phyloP scores from a whole-genome alignment of 306 rosid genomes.

The Rosa multiflora region DNA sequence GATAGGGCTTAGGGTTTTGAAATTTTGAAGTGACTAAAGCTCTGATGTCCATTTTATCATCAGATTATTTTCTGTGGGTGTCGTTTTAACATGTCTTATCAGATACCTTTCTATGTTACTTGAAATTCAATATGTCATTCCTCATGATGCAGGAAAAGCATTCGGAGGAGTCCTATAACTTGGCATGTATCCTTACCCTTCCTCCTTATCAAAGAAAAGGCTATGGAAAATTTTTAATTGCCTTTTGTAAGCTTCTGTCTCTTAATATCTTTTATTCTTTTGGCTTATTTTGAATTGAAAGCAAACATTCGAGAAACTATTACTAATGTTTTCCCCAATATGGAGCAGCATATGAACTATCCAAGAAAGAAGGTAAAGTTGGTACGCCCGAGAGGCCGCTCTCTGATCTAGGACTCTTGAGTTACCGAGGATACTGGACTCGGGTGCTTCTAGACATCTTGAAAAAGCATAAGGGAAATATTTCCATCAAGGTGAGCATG shows the following conservation, averaged over 20 bases:
- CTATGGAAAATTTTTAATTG: conserved; percentile 96
- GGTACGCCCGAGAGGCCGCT: conserved; percentile 99
- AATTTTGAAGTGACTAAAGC: not conserved
- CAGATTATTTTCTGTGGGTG: not conserved
- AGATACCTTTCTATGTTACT: not conserved
- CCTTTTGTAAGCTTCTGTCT: conserved; percentile 72
- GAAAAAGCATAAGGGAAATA: conserved; percentile 95
- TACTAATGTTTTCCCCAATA: conserved; percentile 27
- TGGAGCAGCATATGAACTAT: conserved; percentile 92
- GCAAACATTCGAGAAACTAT: not conserved
- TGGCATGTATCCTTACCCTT: conserved; percentile 97
- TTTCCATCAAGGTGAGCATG: conserved; percentile 79
- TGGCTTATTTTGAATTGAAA: not conserved
- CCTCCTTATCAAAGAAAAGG: conserved; percentile 99
- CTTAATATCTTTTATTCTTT: not conserved
- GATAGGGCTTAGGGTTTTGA: not conserved
- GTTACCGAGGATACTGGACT: conserved; percentile 99
- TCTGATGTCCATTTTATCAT: conserved; percentile 1
- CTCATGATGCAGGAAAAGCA: conserved; percentile 81
- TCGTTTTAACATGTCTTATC: not conserved
- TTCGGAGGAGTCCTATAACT: conserved; percentile 95
- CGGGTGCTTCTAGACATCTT: conserved; percentile 90
- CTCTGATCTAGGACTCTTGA: conserved; percentile 91
- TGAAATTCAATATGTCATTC: not conserved
- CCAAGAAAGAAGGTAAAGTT: conserved; percentile 96